A percentile compares a stretch with the other conserved stretches of the same genome.
phyloP scores from a whole-genome alignment of 2,329 filamentous ascomycete genomes.

The Fusarium nanum region DNA sequence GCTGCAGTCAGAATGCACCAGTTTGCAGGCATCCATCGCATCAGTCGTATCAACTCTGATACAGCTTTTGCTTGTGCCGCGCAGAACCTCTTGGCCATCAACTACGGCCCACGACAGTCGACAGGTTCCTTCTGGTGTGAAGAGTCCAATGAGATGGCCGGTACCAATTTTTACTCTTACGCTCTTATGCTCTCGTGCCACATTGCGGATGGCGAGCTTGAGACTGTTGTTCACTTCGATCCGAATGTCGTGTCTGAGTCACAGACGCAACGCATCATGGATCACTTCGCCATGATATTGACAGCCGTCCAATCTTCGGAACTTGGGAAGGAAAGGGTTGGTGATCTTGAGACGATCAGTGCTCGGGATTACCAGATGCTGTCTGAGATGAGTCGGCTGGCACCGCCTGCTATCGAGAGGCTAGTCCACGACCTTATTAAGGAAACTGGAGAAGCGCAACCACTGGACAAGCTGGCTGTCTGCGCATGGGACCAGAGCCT shows the following conservation, averaged over 20 bases:
- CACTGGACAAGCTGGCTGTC: conserved; percentile 36
- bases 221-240: conserved; percentile 41
- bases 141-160: conserved; percentile 39
- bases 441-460: not conserved
- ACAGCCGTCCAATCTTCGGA: not conserved
- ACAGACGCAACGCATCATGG: conserved; percentile 35
- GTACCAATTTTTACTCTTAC: conserved; percentile 44
- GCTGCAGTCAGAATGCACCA: conserved; percentile 27
- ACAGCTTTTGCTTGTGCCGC: conserved; percentile 32
- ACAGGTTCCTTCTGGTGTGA: conserved; percentile 33
- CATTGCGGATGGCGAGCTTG: conserved; percentile 21
- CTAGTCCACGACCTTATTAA: conserved; percentile 20
- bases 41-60: conserved; percentile 33
- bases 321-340: not conserved
- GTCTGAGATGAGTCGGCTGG: not conserved
- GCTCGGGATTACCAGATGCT: conserved; percentile 2
- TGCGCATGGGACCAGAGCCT: conserved; percentile 57
- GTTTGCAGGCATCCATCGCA: conserved; percentile 31
- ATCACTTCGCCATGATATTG: conserved; percentile 33
- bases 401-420: not conserved
- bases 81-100: conserved; percentile 41
- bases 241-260: conserved; percentile 2
- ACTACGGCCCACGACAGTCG: conserved; percentile 18
- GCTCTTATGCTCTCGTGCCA: conserved; percentile 43
- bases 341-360: conserved; percentile 10